Conservation (phyloP, 345 rosid genomes). For the Dipteronia dyeriana region DNA sequence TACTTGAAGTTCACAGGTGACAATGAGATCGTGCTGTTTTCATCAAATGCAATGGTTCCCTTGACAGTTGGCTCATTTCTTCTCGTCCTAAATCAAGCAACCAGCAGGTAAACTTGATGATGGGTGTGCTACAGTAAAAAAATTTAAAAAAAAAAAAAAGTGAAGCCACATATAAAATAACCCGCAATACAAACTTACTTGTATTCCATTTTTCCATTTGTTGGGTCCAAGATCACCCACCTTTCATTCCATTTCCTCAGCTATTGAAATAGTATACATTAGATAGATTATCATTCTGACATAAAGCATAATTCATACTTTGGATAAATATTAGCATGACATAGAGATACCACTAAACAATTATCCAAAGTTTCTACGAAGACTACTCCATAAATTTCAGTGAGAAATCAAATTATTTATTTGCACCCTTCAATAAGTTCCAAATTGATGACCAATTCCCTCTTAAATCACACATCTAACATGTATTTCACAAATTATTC, state of each 20-base stretch:
- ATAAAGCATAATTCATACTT: neutral
- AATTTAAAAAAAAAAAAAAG: neutral
- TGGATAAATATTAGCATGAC: neutral
- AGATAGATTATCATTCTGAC: neutral
- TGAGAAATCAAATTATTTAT: too few relatives aligned
- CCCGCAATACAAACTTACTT: conserved; percentile 49
- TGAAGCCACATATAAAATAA: neutral
- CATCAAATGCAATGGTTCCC: conserved; percentile 82
- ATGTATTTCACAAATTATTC: neutral
- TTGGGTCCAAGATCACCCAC: conserved; percentile 96
- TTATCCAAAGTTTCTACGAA: neutral
- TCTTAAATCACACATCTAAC: neutral
- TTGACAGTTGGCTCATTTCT: conserved; percentile 86
- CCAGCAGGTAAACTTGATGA: conserved; percentile 9
- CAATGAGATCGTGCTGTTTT: conserved; percentile 75
- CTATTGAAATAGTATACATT: conserved; percentile 36
- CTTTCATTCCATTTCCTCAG: conserved; percentile 97
- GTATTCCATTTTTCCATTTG: conserved; percentile 95
- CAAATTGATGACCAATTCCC: neutral
- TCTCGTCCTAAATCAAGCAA: conserved; percentile 59
- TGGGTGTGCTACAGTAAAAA: neutral
- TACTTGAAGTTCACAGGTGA: conserved; percentile 99
- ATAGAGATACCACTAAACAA: neutral
- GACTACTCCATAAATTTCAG: neutral
- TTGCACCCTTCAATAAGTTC: too few relatives aligned